These are phyloP conservation scores for Xenoacremonium recifei DNA, from an alignment of 2,329 filamentous ascomycete species.

Conservation along the genomic window DNA sequence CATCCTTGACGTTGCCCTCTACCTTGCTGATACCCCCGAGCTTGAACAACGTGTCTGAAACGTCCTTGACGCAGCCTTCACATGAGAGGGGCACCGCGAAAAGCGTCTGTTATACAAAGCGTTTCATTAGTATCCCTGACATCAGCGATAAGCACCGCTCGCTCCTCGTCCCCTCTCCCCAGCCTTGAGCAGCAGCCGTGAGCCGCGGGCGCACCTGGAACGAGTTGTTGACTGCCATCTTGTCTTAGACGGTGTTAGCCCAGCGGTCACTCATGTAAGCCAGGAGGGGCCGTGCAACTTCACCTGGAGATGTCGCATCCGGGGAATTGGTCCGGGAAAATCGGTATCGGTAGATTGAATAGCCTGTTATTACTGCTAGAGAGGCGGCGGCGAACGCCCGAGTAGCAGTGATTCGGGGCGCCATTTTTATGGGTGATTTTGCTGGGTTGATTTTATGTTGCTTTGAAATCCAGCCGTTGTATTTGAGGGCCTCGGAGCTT, in stretches of 20 bases:
- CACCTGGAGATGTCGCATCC: slow-evolving; percentile 21
- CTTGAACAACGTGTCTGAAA: slow-evolving; percentile 75
- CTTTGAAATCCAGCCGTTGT: slow-evolving; percentile 32
- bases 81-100: slow-evolving; percentile 95
- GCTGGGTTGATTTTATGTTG: slow-evolving; percentile 22
- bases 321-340: slow-evolving; percentile 18
- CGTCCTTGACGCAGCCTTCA: slow-evolving; percentile 81
- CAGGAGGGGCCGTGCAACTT: slow-evolving; percentile 16
- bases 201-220: slow-evolving; percentile 42
- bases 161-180: slow-evolving; percentile 24
- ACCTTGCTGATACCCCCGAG: slow-evolving; percentile 80
- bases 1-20: slow-evolving; percentile 76
- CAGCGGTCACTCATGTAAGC: slow-evolving; percentile 24
- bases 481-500: slow-evolving; percentile 25
- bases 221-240: slow-evolving; percentile 44
- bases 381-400: slow-evolving; percentile 28
- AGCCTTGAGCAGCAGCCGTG: slow-evolving; percentile 18
- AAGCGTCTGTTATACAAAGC: slow-evolving; percentile 63
- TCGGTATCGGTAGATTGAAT: slow-evolving; percentile 28
- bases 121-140: slow-evolving; percentile 35
- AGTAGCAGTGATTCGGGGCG: slow-evolving; percentile 25
- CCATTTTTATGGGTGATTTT: slow-evolving; percentile 21
- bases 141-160: slow-evolving; percentile 14
- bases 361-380: slow-evolving; percentile 25
- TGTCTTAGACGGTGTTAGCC: slow-evolving; percentile 25